Evolutionary conservation across 305 asterid species (phyloP), one percentile per base, ranked within the genome.

Genomic region (Fraxinus floribunda): DNA sequence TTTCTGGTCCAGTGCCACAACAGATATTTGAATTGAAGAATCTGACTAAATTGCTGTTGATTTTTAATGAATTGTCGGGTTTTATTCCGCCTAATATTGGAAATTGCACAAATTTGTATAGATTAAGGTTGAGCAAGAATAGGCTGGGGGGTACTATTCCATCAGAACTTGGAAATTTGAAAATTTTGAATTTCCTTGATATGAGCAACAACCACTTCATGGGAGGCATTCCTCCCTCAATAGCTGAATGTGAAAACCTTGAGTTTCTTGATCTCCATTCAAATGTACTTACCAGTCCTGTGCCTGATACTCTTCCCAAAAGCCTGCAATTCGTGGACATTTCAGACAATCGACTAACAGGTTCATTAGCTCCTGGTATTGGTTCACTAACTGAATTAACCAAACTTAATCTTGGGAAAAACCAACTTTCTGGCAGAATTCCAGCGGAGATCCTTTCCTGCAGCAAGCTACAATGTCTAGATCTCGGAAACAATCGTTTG

Each of bases 221-320:
- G 75, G 98, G 99, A 34, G 86, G 79, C 68, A 88, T 94, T 79
- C 97, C 99, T 32, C 86, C 85, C 44, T 82, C 98, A 3, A 83
- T 96, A 75, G 89, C 95, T 0, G 91, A 87, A 0, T 92, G 97
- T 26, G 89, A 85, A 68, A 88, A 78, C 52, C 98, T 96, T 4
- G 93, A 93, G 87, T 96, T 94, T 91, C 98, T 96, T 82, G 99
- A 96, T 90, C 92, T 96, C 66, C 98, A 92, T 80, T 89, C 97
- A 0, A 96, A 96, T 72, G 90, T 86, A 26, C 39, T 96, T 20
- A 85, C 87, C 39, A 95, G 98, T 62, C 82, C 94, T 77, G 78
- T 94, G 36, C 98, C 98, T 26, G 88, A 91, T 30, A 18, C 87
- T 41, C 84, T 96, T 57, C 98, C 99, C 4, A 85, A 62, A 78